A percentile compares a stretch with the other conserved stretches of the same genome.
These are phyloP conservation scores for Dactylonectria estremocensis DNA, from an alignment of 2,329 filamentous ascomycete species.

Conservation along the genomic window DNA sequence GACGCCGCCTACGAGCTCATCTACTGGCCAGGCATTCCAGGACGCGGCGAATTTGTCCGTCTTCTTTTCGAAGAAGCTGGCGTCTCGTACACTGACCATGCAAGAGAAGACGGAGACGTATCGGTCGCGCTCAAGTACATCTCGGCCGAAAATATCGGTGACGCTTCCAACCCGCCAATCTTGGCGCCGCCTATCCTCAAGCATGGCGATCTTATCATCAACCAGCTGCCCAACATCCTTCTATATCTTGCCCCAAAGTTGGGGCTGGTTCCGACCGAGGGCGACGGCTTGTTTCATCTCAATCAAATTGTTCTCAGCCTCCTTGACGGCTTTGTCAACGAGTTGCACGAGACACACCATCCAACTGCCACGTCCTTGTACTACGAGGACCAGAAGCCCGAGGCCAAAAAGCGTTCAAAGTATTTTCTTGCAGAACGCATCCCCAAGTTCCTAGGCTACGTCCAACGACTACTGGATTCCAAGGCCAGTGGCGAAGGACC, in stretches of 20 bases:
- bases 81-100: conserved; percentile 74
- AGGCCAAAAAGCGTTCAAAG: conserved; percentile 70
- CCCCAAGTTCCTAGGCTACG: conserved; percentile 81
- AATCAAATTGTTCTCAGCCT: conserved; percentile 78
- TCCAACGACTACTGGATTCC: conserved; percentile 74
- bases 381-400: conserved; percentile 84
- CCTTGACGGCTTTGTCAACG: conserved; percentile 78
- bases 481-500: conserved; percentile 71
- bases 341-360: conserved; percentile 84
- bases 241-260: conserved; percentile 76
- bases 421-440: conserved; percentile 74
- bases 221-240: conserved; percentile 82
- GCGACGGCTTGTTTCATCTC: conserved; percentile 67
- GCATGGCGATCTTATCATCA: conserved; percentile 73
- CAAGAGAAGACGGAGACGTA: conserved; percentile 61
- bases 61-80: conserved; percentile 79
- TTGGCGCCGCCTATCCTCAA: conserved; percentile 78
- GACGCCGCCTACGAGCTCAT: conserved; percentile 73
- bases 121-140: conserved; percentile 65
- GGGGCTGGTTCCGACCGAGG: conserved; percentile 65
- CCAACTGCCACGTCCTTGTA: conserved; percentile 72
- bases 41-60: conserved; percentile 82
- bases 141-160: conserved; percentile 61
- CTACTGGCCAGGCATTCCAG: conserved; percentile 81
- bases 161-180: conserved; percentile 73